Base-by-base conservation (phyloP, 73 alveolate genomes). In the Paramecium biaurelia region DNA sequence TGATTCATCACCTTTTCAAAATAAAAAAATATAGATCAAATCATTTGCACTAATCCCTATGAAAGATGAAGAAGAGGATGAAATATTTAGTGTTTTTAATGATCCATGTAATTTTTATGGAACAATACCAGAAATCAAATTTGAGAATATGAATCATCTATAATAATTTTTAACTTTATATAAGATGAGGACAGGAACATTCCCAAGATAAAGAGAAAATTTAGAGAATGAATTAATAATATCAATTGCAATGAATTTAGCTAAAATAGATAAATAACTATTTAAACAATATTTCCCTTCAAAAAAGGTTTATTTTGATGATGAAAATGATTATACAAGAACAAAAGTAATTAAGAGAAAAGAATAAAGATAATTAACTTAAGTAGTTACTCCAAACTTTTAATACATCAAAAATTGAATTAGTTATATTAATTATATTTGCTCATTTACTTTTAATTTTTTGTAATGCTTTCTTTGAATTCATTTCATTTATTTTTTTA, bases 271-370 rank as follows among this genome's bases (percentile, higher is more conserved):
- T 0, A 74, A 35, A n/a, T 1, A 32, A 28, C 23, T 70, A 18
- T 70, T 70, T 30, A 30, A 70, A 18, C 1, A 70, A 74, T 74
- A 74, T 74, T 74, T 74, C 23, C 68, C 87, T 8, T 6, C 10
- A 12, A 72, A 42, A 72, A 72, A 38, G 2, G 67, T 72, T 1
- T 38, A 70, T 70, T 70, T 72, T 72, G 86, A 72, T 2, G 86
- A 72, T 72, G 86, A 72, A 12, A 72, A 35, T 35, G 57, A 72
- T 37, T 72, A 72, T 37, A 21, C 86, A 72, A 72, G 86, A 35
- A 35, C 11, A 12, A 63, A 63, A 6, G 32, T 53, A 4, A 18
- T 53, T 11, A 11, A 7, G 45, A 63, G 82, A 15, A 63, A 63
- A 7, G 38, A 63, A 15, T 5, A 28, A 24, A 63, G 43, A 18